Conservation (phyloP, 495 filamentous ascomycete genomes). For the Podospora tetraspora region DNA sequence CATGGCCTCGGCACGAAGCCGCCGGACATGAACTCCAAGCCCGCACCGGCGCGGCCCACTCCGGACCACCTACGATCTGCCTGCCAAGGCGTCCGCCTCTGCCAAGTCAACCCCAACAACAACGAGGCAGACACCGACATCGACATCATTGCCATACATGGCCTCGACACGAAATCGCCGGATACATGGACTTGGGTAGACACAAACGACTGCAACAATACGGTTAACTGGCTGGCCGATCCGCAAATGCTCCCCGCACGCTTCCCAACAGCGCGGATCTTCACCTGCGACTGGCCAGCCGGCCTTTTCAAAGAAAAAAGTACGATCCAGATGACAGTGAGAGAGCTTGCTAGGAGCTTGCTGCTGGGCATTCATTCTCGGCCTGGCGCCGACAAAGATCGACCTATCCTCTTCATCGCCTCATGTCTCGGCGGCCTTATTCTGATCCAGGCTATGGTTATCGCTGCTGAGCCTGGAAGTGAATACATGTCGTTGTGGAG, state of each 20-base stretch:
- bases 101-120: neutral
- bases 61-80: too few relatives aligned
- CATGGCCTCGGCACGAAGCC: too few relatives aligned
- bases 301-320: constrained; percentile 15
- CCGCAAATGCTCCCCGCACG: constrained; percentile 20
- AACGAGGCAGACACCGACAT: constrained; percentile 22
- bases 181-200: constrained; percentile 22
- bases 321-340: too few relatives aligned
- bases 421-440: constrained; percentile 35
- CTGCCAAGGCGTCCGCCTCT: too few relatives aligned
- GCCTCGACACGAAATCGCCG: constrained; percentile 25
- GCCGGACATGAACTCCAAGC: too few relatives aligned
- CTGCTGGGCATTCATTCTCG: too few relatives aligned
- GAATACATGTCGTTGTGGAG: too few relatives aligned
- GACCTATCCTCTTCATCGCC: constrained; percentile 32
- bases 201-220: too few relatives aligned
- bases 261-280: constrained; percentile 20
- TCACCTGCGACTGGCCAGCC: constrained; percentile 28
- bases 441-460: constrained; percentile 26
- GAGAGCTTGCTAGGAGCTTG: too few relatives aligned
- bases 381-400: constrained; percentile 9
- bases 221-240: constrained; percentile 23
- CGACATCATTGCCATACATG: constrained; percentile 30
- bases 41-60: too few relatives aligned
- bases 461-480: neutral